These are phyloP conservation scores for Picochlorum sp. DNA, from an alignment of 139 green algal genomes.

Conservation along the genomic window DNA sequence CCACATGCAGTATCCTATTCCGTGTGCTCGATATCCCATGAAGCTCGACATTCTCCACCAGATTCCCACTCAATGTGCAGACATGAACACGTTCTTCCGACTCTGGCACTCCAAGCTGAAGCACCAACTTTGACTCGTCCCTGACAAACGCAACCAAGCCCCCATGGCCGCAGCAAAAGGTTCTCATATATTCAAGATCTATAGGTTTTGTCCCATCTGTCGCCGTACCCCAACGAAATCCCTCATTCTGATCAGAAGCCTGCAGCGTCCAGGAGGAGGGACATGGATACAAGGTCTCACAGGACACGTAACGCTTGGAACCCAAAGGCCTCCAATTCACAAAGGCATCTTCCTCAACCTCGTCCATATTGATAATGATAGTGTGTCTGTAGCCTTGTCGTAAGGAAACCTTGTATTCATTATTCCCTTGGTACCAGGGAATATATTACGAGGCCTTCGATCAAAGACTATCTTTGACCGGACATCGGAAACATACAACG, in stretches of 20 bases:
- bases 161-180: constrained; percentile 44
- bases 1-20: constrained; percentile 50
- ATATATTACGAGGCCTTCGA: too few species aligned
- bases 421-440: too few species aligned
- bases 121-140: constrained; percentile 70
- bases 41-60: constrained; percentile 34
- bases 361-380: too few species aligned
- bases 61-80: constrained; percentile 47
- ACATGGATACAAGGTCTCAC: too few species aligned
- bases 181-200: background rate
- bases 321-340: too few species aligned
- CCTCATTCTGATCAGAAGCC: background rate
- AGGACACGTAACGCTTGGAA: too few species aligned
- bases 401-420: too few species aligned
- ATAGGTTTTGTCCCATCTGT: background rate
- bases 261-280: background rate
- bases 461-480: too few species aligned
- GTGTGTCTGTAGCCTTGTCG: too few species aligned
- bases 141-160: constrained; percentile 73
- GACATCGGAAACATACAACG: too few species aligned
- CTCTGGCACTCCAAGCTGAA: constrained; percentile 22
- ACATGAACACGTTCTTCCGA: constrained; percentile 32
- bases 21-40: constrained; percentile 48
- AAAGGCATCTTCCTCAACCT: too few species aligned
- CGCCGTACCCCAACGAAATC: background rate